A percentile compares a stretch with the other conserved stretches of the same genome.
Conservation (phyloP, 2,329 filamentous ascomycete species). For the Penicillium sp. region DNA sequence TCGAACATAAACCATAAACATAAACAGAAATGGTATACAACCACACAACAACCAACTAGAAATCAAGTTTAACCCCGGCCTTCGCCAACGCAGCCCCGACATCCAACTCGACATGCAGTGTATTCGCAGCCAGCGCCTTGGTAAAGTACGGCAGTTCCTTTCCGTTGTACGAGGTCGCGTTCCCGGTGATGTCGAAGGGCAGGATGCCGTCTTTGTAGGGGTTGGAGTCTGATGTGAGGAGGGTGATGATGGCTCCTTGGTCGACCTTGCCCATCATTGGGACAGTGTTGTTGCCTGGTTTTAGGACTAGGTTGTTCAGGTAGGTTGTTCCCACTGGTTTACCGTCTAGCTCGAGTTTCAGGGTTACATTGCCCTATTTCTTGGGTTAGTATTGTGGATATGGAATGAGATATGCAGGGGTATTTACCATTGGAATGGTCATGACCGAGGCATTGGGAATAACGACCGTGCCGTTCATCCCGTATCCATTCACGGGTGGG, state of each 20-base stretch:
- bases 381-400: constrained; percentile 3
- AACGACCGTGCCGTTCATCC: constrained; percentile 53
- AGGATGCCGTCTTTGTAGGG: constrained; percentile 49
- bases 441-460: constrained; percentile 61
- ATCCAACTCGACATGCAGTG: constrained; percentile 48
- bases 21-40: not conserved
- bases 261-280: constrained; percentile 51
- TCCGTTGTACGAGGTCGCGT: constrained; percentile 48
- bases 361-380: constrained; percentile 53
- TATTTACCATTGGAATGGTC: constrained; percentile 50
- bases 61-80: constrained; percentile 6
- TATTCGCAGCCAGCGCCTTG: constrained; percentile 48
- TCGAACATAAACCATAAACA: not conserved
- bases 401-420: not conserved
- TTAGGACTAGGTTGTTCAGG: constrained; percentile 51
- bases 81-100: constrained; percentile 33
- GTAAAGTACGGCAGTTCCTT: constrained; percentile 54
- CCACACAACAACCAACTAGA: not conserved
- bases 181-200: constrained; percentile 51
- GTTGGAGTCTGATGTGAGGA: constrained; percentile 24
- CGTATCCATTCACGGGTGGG: constrained; percentile 46
- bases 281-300: constrained; percentile 54
- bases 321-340: constrained; percentile 50
- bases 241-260: constrained; percentile 34
- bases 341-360: constrained; percentile 51